Evolutionary conservation across 345 rosid genomes (phyloP).

Genomic region (Excoecaria cochinchinensis): DNA sequence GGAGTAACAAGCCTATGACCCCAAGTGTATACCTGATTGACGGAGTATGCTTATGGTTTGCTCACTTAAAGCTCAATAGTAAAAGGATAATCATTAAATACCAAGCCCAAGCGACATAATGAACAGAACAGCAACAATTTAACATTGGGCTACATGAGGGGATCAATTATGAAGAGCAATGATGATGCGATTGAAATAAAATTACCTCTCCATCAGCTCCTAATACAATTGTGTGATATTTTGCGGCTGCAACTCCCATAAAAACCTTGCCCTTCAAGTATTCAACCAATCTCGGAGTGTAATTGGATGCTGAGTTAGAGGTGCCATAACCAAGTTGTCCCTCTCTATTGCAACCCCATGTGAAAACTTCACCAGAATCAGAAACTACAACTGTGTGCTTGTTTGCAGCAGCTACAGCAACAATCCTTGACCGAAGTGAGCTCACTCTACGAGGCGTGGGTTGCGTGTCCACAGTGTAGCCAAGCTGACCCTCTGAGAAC

Average conservation of each 20-base stretch:
- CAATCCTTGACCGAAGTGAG: constrained; percentile 63
- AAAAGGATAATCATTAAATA: neutral
- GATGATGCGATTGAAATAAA: neutral
- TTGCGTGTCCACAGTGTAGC: constrained; percentile 94
- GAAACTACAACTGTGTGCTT: constrained; percentile 95
- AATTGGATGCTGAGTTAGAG: constrained; percentile 96
- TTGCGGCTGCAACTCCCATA: constrained; percentile 66
- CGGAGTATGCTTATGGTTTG: constrained; percentile 22
- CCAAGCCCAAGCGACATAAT: constrained; percentile 1
- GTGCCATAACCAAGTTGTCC: constrained; percentile 99
- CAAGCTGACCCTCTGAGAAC: constrained; percentile 94
- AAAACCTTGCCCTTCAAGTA: constrained; percentile 79
- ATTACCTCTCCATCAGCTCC: constrained; percentile 91
- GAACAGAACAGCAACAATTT: neutral
- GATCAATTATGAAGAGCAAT: neutral
- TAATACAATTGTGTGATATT: constrained; percentile 81
- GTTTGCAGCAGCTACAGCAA: constrained; percentile 95
- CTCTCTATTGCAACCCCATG: constrained; percentile 98
- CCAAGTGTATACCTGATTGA: constrained; percentile 81
- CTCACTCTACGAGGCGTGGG: constrained; percentile 95
- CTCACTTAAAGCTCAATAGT: constrained; percentile 6
- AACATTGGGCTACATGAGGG: neutral
- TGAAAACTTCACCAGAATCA: constrained; percentile 86
- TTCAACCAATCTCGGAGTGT: constrained; percentile 88
- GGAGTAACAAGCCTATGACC: constrained; percentile 97